phyloP scores from a whole-genome alignment of 306 rosid species.

The Styphnolobium japonicum region DNA sequence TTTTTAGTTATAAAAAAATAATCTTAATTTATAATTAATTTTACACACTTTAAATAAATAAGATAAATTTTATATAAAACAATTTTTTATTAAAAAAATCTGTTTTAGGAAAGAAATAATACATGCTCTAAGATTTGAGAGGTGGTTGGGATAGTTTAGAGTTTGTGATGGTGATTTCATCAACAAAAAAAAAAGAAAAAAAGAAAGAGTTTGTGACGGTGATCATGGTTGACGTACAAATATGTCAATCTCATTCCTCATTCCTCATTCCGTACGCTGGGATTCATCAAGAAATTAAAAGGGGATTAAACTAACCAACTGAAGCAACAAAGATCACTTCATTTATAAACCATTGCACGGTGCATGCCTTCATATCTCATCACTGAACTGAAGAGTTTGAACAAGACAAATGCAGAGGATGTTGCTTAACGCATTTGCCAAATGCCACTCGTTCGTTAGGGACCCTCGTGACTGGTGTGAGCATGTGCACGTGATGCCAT shows the following conservation, averaged over 20 bases:
- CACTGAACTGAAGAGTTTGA: conserved; percentile 2
- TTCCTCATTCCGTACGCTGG: conserved; percentile 49
- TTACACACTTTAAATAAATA: too few relatives aligned
- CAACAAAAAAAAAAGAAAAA: too few relatives aligned
- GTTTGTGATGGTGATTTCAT: too few relatives aligned
- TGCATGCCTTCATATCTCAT: conserved; percentile 16
- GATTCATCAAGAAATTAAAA: conserved; percentile 10
- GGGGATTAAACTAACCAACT: conserved; percentile 19
- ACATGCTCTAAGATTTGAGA: too few relatives aligned
- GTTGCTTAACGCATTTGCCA: conserved; percentile 57
- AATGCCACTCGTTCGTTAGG: conserved; percentile 38
- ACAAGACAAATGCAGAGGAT: conserved; percentile 40
- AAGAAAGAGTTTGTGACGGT: not conserved
- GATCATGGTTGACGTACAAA: conserved; percentile 46
- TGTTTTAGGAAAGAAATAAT: too few relatives aligned
- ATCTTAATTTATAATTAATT: too few relatives aligned
- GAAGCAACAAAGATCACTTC: conserved; percentile 40
- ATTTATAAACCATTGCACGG: conserved; percentile 34
- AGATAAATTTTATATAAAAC: too few relatives aligned
- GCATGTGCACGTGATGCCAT: conserved; percentile 37
- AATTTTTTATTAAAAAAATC: too few relatives aligned
- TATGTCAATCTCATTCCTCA: conserved; percentile 42
- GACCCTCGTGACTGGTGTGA: conserved; percentile 41
- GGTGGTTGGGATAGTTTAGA: conserved; percentile 23
- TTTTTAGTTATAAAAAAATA: too few relatives aligned